phyloP scores from a whole-genome alignment of 768 basidiomycete genomes.

The Rhodotorula paludigena region DNA sequence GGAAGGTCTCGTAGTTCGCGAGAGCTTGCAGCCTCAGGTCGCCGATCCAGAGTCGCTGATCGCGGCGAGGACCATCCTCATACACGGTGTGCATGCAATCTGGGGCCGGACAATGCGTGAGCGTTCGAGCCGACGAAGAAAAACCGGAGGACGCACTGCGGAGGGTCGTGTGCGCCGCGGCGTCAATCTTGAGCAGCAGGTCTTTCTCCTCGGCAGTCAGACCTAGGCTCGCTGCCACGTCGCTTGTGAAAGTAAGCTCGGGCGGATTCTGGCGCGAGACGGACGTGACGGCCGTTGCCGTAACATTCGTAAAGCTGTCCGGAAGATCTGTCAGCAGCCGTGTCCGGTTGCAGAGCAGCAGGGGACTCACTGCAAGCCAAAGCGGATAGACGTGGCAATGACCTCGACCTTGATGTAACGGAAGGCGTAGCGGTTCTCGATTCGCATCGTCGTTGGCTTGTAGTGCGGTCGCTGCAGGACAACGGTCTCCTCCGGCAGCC shows the following conservation, averaged over 20 bases:
- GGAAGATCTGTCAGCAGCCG: no score
- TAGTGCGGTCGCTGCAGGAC: not conserved
- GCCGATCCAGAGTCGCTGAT: constrained; percentile 41
- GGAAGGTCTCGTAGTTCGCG: not conserved
- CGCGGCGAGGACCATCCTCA: constrained; percentile 43
- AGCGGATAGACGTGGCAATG: constrained; percentile 35
- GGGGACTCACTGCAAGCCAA: constrained; percentile 8
- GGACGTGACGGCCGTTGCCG: not conserved
- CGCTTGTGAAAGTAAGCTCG: not conserved
- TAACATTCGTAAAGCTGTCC: constrained; percentile 18
- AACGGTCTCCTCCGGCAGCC: constrained; percentile 43
- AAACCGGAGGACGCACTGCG: not conserved
- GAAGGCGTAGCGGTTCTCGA: constrained; percentile 41
- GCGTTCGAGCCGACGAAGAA: constrained; percentile 4
- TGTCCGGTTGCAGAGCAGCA: no score
- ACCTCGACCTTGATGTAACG: constrained; percentile 42
- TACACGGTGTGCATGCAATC: constrained; percentile 43
- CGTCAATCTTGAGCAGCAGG: not conserved
- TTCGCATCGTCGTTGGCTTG: constrained; percentile 34
- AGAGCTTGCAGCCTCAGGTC: not conserved
- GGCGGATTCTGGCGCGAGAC: not conserved
- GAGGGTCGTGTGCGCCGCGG: not conserved
- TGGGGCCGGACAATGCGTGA: constrained; percentile 28
- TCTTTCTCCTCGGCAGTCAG: not conserved
- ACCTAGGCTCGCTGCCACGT: not conserved